Base-by-base conservation (phyloP, 441 rosid species). In the Geranium incanum region DNA sequence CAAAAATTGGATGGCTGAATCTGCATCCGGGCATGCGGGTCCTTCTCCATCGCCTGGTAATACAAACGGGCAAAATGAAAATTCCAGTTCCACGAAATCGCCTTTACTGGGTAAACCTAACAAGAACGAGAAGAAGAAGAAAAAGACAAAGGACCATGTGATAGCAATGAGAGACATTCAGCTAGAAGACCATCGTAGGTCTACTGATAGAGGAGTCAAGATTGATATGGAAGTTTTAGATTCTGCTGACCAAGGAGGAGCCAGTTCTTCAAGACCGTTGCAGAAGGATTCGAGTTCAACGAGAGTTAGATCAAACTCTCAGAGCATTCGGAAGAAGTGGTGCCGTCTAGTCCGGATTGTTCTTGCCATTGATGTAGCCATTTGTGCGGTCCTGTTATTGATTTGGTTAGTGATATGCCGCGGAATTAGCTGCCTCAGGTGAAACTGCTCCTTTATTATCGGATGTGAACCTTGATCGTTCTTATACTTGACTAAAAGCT, bases 341-440 rank as follows among this genome's bases (percentile, higher is more conserved):
- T 80, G 95, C 75, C 87, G 84, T 59, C 93, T 84, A 75, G 89
- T 92, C 23, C 74, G 81, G 73, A 86, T 87, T 69, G 82, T 88
- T 81, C 92, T 92, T 69, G 89, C 87, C 2, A 78, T 92, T 52
- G 95, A 90, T 83, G 90, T 84, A 12, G 92, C 85, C 73, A 81
- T 92, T 72, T 92, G 96, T 66, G 81, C 82, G 37, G 75, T 87
- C 36, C 75, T 89, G 23, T 81, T 89, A 71, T 78, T 77, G 70
- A 78, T 87, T 75, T 92, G 98, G 96, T 73, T 92, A 76, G 81
- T 74, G 37, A 75, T 92, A 65, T 92, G 94, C 81, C 71, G 78
- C 11, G 94, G 94, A 66, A 78, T 89, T 69, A 75, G 78, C 15
- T 92, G 96, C 79, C 78, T 67, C 69, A 83, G 19, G 36, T 86